Base-by-base conservation (phyloP, 345 rosid genomes). In the Dovyalis caffra region DNA sequence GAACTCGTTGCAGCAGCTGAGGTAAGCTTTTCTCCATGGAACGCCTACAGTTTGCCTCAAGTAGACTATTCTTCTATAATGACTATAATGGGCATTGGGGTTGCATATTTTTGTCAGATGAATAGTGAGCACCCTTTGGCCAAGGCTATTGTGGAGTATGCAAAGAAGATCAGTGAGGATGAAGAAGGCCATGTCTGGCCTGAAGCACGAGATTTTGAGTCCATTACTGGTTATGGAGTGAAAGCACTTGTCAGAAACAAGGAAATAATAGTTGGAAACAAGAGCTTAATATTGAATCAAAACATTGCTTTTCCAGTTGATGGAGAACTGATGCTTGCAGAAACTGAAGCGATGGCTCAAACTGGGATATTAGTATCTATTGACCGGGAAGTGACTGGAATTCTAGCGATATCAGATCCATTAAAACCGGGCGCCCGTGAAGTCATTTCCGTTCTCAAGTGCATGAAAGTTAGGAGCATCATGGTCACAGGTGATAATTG, bases 401-500 rank as follows among this genome's bases (percentile, higher is more conserved):
- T 87, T 37, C 37, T 95, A 5, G 94, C 93, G 18, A 83, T 95
- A 74, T 89, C 96, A 7, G 99, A 95, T 84, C 97, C 88, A 10
- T 32, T 95, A 64, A 95, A 92, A 60, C 91, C 96, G 0, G 90
- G 89, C 18, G 97, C 96, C 33, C 77, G 21, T 2, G 94, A 86
- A 82, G 94, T 89, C 81, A 86, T 92, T 69, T 84, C 97, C 8
- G 85, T 92, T 76, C 90, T 95, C 47, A 90, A 86, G 78, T 89
- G 93, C 6, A 90, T 95, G 99, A 80, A 86, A 21, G 88, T 95
- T 60, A 75, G 65, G 79, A 92, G 93, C 87, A 88, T 95, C 72
- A 86, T 95, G 92, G 98, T 90, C 28, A 95, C 99, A 0, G 99
- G 99, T 80, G 99, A 95, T 68, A 95, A 92, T 69, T 88, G 93